Evolutionary conservation across 2,329 filamentous ascomycete genomes (phyloP), one percentile per base, ranked within the genome.

Genomic region (Domatiomyces globalis): DNA sequence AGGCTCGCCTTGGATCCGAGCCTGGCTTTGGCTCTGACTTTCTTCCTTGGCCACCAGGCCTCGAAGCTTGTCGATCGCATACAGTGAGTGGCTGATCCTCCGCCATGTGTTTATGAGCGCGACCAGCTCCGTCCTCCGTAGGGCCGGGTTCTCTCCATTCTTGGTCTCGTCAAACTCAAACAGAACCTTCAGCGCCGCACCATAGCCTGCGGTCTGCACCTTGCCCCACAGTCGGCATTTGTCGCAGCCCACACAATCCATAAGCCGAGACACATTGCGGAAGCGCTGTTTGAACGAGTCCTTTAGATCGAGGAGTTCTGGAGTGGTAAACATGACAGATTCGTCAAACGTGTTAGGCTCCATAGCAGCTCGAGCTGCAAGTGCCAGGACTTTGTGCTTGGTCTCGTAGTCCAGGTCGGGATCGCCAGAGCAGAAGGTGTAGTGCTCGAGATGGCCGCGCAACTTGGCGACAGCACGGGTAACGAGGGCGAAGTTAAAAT

Each of bases 151-250:
- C 53, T 79, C 76, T 20, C 73, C 73, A 25, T 72, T 74, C 61
- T 80, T 75, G 5, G 72, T 77, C 56, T 83, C 76, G 58, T 94
- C 88, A 56, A 88, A 92, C 67, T 98, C 92, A 62, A 98, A 98
- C 1, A 98, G 76, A 4, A 98, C 84, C 70, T 98, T 98, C 56
- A 98, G 73, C 0, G 92, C 92, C 0, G 92, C 87, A 48, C 92
- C 92, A 65, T 95, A 96, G 2, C 92, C 92, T 10, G 86, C 85
- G 0, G 88, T 94, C 70, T 98, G 92, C 39, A 98, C 71, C 70
- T 98, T 98, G 47, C 92, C 92, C 92, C 92, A 98, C 2, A 98
- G 80, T 7, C 92, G 82, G 70, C 92, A 98, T 72, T 98, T 98
- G 71, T 98, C 92, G 68, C 92, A 98, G 45, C 92, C 92, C 18